Percentiles rank a stretch among this genome's conserved stretches.
Conservation (phyloP, 257 asterid genomes). For the Fraxinus americana region DNA sequence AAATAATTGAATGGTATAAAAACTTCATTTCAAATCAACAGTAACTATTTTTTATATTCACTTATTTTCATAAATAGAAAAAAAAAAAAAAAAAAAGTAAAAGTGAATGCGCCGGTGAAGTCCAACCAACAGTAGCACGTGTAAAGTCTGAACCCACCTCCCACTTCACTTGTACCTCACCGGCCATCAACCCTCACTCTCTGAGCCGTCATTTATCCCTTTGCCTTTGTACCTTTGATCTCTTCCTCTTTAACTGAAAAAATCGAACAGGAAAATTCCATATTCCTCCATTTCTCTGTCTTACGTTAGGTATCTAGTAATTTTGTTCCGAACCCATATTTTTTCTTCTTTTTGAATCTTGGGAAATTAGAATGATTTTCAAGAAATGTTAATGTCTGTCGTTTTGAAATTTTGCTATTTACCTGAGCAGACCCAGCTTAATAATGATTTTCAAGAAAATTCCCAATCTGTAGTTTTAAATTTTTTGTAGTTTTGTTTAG, state of each 20-base stretch:
- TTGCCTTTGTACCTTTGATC: neutral
- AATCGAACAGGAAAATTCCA: neutral
- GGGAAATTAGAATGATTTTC: neutral
- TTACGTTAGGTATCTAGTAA: neutral
- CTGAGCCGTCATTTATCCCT: neutral
- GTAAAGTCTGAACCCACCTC: constrained; percentile 1
- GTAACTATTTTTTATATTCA: too few species aligned
- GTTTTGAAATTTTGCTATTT: neutral
- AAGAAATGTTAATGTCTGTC: neutral
- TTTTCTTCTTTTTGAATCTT: neutral
- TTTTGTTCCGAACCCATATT: neutral
- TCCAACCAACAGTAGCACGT: neutral
- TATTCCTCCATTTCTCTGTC: neutral
- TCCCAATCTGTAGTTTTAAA: neutral
- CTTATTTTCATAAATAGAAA: too few species aligned
- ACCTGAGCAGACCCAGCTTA: neutral
- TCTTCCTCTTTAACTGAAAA: neutral
- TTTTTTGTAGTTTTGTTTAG: constrained; percentile 9
- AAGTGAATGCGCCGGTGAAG: neutral
- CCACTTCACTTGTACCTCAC: neutral
- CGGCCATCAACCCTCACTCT: neutral
- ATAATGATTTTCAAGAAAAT: neutral
- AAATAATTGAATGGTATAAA: too few species aligned
- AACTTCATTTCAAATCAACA: too few species aligned
- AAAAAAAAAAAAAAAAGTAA: too few species aligned